These are phyloP conservation scores for Margaritispora aquatica DNA, from an alignment of 495 filamentous ascomycete species.

Conservation along the genomic window DNA sequence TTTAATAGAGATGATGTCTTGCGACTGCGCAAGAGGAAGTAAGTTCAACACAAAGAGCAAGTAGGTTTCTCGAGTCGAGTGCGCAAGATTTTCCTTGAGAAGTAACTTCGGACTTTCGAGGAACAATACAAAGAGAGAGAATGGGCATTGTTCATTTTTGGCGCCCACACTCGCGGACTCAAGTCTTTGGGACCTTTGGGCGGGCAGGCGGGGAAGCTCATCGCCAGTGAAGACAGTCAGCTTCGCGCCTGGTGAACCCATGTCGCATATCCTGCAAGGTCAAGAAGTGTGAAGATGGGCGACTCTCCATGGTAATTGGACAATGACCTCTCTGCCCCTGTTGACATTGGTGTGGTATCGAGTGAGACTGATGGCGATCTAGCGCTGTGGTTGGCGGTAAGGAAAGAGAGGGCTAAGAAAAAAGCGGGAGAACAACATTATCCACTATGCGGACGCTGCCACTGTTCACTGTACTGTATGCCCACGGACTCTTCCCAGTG, in stretches of 20 bases:
- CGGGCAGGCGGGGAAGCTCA: slow-evolving; percentile 3
- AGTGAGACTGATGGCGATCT: slow-evolving; percentile 12
- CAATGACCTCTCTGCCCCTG: background rate
- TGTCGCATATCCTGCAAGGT: slow-evolving; percentile 5
- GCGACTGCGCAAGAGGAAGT: background rate
- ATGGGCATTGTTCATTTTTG: slow-evolving; percentile 3
- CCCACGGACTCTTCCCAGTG: too few relatives aligned
- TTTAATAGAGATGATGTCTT: background rate
- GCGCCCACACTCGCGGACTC: background rate
- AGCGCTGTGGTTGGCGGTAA: slow-evolving; percentile 19
- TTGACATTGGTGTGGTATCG: background rate
- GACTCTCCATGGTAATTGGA: slow-evolving; percentile 8
- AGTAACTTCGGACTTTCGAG: too few relatives aligned
- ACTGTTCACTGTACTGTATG: too few relatives aligned
- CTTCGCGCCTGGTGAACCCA: slow-evolving; percentile 18
- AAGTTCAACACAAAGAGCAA: background rate
- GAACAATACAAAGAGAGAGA: background rate
- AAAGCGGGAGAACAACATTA: background rate
- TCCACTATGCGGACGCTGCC: too few relatives aligned
- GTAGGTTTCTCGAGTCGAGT: background rate
- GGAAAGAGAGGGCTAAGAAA: too few relatives aligned
- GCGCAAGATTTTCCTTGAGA: background rate
- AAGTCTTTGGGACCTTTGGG: background rate
- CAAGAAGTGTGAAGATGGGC: slow-evolving; percentile 5
- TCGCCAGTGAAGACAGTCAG: slow-evolving; percentile 8